Percentiles rank a stretch among this genome's conserved stretches.
Conservation (phyloP, 192 early-diverging fungal species). For the Backusella mclennaniae region DNA sequence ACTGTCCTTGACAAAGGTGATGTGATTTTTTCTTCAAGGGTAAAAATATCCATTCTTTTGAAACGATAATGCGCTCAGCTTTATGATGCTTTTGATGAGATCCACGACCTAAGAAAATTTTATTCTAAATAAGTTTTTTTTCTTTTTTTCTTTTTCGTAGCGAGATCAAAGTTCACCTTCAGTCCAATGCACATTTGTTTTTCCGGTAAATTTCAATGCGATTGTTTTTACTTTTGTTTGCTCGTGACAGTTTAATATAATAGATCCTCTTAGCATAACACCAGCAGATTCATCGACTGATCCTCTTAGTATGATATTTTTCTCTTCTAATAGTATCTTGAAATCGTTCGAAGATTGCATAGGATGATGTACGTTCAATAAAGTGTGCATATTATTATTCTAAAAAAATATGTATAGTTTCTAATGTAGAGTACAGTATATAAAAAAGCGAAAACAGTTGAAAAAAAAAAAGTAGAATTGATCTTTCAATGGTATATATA, state of each 20-base stretch:
- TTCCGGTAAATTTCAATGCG: constrained; percentile 50
- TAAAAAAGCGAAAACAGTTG: no score
- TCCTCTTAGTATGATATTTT: constrained; percentile 42
- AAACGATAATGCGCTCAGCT: constrained; percentile 37
- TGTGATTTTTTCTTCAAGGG: constrained; percentile 39
- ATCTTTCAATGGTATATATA: background rate
- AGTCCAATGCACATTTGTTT: constrained; percentile 45
- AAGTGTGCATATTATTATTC: background rate
- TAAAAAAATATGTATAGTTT: background rate
- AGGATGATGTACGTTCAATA: constrained; percentile 15
- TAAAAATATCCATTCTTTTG: constrained; percentile 56
- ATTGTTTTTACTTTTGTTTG: constrained; percentile 49
- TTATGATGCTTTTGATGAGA: constrained; percentile 25
- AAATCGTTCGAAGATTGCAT: constrained; percentile 16
- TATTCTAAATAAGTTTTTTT: no score
- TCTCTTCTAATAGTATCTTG: constrained; percentile 31
- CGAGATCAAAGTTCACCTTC: constrained; percentile 31
- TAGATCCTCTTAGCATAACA: constrained; percentile 48
- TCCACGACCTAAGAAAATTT: background rate
- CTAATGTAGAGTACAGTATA: background rate
- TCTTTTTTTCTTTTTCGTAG: no score
- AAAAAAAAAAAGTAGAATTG: no score
- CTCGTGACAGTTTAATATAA: constrained; percentile 48
- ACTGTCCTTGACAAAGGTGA: constrained; percentile 33
- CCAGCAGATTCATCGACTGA: constrained; percentile 40